These are phyloP conservation scores for Chrysosporium queenslandicum DNA, from an alignment of 2,329 filamentous ascomycete genomes.

Conservation along the genomic window DNA sequence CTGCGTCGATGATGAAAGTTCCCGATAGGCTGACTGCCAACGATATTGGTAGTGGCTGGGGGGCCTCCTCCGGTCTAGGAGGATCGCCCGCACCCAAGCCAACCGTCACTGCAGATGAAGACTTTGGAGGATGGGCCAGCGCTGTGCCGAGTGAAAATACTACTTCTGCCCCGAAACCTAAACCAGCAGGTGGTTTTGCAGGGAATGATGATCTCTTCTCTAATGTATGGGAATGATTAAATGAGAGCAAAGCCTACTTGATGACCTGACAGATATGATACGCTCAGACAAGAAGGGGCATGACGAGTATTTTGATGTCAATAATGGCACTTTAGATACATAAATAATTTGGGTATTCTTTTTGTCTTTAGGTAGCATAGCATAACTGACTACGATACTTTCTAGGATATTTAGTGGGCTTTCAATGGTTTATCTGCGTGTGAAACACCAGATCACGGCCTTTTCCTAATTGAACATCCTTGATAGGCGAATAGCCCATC, in stretches of 20 bases:
- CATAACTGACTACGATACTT: too few relatives aligned
- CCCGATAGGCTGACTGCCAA: constrained; percentile 43
- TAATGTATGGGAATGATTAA: constrained; percentile 67
- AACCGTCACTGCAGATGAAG: constrained; percentile 77
- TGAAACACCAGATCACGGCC: too few relatives aligned
- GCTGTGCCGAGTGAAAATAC: constrained; percentile 44
- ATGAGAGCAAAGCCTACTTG: background rate
- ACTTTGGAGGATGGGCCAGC: constrained; percentile 92
- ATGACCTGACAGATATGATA: background rate
- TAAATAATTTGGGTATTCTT: constrained; percentile 1
- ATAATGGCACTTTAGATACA: background rate
- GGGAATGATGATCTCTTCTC: constrained; percentile 75
- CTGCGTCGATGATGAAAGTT: constrained; percentile 33
- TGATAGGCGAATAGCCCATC: too few relatives aligned
- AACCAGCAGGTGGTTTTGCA: constrained; percentile 52
- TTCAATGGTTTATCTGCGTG: too few relatives aligned
- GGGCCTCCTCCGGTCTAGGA: constrained; percentile 30
- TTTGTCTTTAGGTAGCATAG: background rate
- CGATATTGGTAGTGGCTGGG: constrained; percentile 60
- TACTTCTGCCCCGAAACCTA: constrained; percentile 41
- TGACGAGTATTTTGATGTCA: background rate
- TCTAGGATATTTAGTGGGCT: too few relatives aligned
- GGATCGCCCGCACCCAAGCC: constrained; percentile 27
- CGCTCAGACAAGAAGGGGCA: background rate
- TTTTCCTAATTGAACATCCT: too few relatives aligned